phyloP scores from a whole-genome alignment of 1,284 basidiomycete species.

The Tilletia indica region DNA sequence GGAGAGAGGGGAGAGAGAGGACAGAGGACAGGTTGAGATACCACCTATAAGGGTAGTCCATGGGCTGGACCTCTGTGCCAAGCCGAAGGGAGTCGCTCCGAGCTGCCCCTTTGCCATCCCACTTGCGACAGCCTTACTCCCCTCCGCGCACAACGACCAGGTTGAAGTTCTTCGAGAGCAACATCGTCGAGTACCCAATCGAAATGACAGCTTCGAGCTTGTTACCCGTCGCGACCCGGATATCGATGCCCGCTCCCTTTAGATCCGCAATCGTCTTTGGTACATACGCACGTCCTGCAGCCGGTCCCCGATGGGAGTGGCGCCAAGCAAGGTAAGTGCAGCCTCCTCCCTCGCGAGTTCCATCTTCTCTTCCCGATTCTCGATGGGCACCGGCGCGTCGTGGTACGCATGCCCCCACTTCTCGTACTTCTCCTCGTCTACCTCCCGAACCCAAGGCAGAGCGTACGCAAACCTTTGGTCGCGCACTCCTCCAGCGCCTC shows the following conservation, averaged over 20 bases:
- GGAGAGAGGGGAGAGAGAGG: too few species aligned
- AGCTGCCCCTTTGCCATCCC: slow-evolving; percentile 55
- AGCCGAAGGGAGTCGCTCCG: too few species aligned
- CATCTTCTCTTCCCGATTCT: slow-evolving; percentile 85
- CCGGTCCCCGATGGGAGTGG: slow-evolving; percentile 98
- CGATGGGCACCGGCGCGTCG: slow-evolving; percentile 86
- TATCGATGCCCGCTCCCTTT: slow-evolving; percentile 97
- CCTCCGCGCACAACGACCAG: slow-evolving; percentile 81
- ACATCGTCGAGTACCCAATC: slow-evolving; percentile 91
- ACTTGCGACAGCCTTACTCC: slow-evolving; percentile 61
- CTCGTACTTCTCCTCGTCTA: slow-evolving; percentile 82
- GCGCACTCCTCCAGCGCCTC: slow-evolving; percentile 64
- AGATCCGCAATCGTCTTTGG: slow-evolving; percentile 96
- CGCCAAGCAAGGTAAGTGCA: slow-evolving; percentile 85
- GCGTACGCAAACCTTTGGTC: slow-evolving; percentile 89
- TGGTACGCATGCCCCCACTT: slow-evolving; percentile 87
- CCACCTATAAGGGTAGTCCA: too few species aligned
- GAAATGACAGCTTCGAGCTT: slow-evolving; percentile 99
- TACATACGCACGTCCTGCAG: slow-evolving; percentile 85
- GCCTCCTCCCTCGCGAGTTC: slow-evolving; percentile 95
- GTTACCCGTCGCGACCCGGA: slow-evolving; percentile 98
- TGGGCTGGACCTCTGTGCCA: too few species aligned
- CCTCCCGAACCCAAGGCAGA: slow-evolving; percentile 92
- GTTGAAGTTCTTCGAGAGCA: slow-evolving; percentile 99
- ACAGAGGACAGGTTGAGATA: too few species aligned